Percentiles rank a stretch among this genome's conserved stretches.
Conservation (phyloP, 176 grass and related monocot species). For the Oryza glumipatula region DNA sequence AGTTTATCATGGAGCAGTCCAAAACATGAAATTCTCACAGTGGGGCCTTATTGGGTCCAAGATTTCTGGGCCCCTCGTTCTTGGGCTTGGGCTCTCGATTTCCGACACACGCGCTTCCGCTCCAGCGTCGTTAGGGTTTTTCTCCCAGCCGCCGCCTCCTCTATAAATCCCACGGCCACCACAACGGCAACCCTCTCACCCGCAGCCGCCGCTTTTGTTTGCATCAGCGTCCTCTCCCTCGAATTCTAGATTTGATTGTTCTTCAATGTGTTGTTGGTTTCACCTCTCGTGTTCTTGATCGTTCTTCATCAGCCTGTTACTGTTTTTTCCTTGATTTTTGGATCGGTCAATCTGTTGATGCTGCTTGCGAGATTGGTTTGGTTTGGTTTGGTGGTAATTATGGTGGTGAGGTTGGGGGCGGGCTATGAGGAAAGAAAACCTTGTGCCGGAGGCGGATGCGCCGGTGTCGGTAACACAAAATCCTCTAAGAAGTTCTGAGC, state of each 20-base stretch:
- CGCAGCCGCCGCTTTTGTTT: too few species aligned
- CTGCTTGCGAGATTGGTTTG: not conserved
- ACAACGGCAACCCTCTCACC: not conserved
- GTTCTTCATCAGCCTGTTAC: not conserved
- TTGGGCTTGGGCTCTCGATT: not conserved
- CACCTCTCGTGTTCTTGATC: not conserved
- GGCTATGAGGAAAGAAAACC: constrained; percentile 67
- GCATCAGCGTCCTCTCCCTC: not conserved
- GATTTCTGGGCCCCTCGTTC: too few species aligned
- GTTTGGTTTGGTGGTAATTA: too few species aligned
- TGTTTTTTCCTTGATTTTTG: not conserved
- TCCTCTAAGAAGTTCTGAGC: constrained; percentile 99
- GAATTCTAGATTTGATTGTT: not conserved
- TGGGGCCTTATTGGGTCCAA: not conserved
- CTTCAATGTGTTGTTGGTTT: too few species aligned
- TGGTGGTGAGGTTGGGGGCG: not conserved
- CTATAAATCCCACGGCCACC: not conserved
- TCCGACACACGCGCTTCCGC: too few species aligned
- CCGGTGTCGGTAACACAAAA: constrained; percentile 72
- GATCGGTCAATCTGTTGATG: too few species aligned
- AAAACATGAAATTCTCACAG: too few species aligned
- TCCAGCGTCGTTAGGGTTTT: not conserved
- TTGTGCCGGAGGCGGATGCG: constrained; percentile 60
- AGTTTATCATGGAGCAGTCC: too few species aligned
- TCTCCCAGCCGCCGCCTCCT: not conserved